Conservation (phyloP, 768 basidiomycete species). For the Russula griseocarnosa region DNA sequence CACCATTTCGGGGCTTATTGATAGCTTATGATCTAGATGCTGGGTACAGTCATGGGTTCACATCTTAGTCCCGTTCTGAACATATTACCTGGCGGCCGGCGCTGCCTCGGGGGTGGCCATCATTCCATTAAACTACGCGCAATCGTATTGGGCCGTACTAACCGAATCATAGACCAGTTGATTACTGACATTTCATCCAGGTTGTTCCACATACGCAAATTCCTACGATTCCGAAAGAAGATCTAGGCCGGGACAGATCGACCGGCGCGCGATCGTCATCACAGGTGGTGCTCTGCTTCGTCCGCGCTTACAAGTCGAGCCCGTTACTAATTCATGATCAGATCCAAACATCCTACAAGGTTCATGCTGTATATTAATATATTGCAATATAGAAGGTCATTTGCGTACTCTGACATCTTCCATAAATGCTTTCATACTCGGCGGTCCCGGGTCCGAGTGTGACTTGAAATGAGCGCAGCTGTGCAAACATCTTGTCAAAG, state of each 20-base stretch:
- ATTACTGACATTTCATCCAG: neutral
- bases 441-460: neutral
- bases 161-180: neutral
- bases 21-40: neutral
- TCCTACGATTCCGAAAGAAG: neutral
- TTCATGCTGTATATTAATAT: neutral
- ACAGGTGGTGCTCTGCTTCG: neutral
- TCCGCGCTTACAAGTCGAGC: neutral
- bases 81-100: neutral
- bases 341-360: neutral
- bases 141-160: neutral
- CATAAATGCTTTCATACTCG: neutral
- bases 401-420: constrained; percentile 17
- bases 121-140: neutral
- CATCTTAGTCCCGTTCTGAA: neutral
- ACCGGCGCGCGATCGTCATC: no score
- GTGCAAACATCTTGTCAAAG: neutral
- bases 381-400: neutral
- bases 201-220: neutral
- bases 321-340: neutral
- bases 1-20: neutral
- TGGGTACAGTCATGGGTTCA: neutral
- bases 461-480: neutral
- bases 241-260: neutral
- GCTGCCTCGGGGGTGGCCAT: neutral